Base-by-base conservation (phyloP, 1,284 basidiomycete species). In the Ustilago vetiveriae region DNA sequence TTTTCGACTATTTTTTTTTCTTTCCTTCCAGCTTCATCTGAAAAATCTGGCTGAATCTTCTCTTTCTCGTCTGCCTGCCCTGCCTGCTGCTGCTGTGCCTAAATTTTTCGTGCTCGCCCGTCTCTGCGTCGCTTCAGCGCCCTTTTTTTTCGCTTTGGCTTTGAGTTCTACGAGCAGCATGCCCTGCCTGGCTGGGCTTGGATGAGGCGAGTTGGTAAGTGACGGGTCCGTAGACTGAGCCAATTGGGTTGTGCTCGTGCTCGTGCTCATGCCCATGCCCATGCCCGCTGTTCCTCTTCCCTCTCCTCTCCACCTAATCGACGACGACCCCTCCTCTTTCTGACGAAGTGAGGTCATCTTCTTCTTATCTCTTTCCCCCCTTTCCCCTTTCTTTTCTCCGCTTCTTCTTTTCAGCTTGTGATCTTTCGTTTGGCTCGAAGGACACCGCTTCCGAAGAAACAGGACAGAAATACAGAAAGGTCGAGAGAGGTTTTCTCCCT, bases 311-410 rank as follows among this genome's bases (percentile, higher is more conserved):
- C 56, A 59, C 43, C 63, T 46, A 43, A 32, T 37, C 46, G 41
- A 48, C 54, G 35, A 54, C 55, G 59, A 55, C 52, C 53, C 55
- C 51, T 57, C 42, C 49, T 62, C 54, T 50, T 50, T 46, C 21
- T 32, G 54, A 55, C 41, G 54, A 52, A 48, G 33, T 51, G 53
- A 56, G 55, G 47, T 60, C 53, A 42, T 68, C 29, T 58, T 67
- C 46, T 49, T 43, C 33, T 38, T 32, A 6, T 33, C 33, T 44
- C 44, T 19, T 43, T 41, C 33, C 38, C 37, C 48, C 43, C 46
- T 47, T 60, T 53, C 23, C n/a, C 26, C 32, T 52, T 53, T 43
- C 23, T 38, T 37, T 23, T 36, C 42, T 16, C 24, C 36, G 45
- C 45, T 42, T 24, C 43, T 32, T 24, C 35, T 43, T 26, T 23